Conservation (phyloP, 345 rosid species). For the Eucalyptus paniculata region DNA sequence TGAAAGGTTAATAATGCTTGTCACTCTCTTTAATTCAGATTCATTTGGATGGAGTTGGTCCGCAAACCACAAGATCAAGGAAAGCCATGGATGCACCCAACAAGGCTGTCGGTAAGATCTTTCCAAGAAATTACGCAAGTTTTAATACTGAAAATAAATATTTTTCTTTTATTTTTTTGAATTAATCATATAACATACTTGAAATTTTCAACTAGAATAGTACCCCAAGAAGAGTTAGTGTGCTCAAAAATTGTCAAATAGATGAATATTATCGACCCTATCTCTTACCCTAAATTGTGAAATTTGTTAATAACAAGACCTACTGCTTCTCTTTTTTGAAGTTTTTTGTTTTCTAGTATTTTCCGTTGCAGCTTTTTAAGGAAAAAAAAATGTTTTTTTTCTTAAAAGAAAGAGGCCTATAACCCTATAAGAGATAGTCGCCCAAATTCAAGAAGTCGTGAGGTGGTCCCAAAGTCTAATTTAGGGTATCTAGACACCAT, state of each 20-base stretch:
- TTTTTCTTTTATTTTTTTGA: background rate
- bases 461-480: background rate
- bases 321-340: background rate
- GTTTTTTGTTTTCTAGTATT: background rate
- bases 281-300: background rate
- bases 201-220: background rate
- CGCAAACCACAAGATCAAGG: background rate
- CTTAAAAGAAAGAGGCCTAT: background rate
- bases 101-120: background rate
- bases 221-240: background rate
- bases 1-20: background rate
- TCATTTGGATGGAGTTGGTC: background rate
- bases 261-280: background rate
- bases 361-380: background rate
- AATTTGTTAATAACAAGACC: background rate
- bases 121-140: background rate
- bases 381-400: background rate
- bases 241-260: background rate
- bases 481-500: background rate
- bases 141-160: background rate
- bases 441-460: background rate
- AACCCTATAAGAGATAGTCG: background rate
- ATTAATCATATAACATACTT: background rate
- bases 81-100: background rate
- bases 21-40: background rate